A percentile compares a stretch with the other conserved stretches of the same genome.
Evolutionary conservation across 495 filamentous ascomycete genomes (phyloP).

Genomic region (Aspergillus funiculosus): DNA sequence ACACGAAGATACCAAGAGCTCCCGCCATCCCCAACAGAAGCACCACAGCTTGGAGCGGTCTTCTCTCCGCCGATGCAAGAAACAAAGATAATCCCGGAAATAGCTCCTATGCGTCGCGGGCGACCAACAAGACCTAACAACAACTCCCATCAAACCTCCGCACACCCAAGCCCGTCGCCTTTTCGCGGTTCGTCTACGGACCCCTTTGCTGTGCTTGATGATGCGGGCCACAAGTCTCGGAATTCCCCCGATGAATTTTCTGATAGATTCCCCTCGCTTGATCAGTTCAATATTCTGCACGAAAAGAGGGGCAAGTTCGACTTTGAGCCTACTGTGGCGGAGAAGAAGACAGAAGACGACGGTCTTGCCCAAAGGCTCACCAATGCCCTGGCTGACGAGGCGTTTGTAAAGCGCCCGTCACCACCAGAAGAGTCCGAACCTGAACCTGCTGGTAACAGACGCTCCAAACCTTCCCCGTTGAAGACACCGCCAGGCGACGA

Average conservation of each 20-base stretch:
- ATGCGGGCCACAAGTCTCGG: conserved; percentile 44
- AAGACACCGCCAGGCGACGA: conserved; percentile 17
- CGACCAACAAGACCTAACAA: conserved; percentile 57
- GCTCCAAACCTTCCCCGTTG: conserved; percentile 26
- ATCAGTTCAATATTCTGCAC: conserved; percentile 87
- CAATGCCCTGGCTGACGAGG: conserved; percentile 83
- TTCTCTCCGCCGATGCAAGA: conserved; percentile 61
- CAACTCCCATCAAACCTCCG: conserved; percentile 32
- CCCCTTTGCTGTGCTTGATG: conserved; percentile 85
- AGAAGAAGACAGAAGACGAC: conserved; percentile 47
- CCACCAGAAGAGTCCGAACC: conserved; percentile 25
- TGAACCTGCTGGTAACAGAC: conserved; percentile 24
- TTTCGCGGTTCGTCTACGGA: conserved; percentile 62
- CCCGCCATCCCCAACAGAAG: conserved; percentile 47
- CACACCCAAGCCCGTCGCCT: conserved; percentile 70
- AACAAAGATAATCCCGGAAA: conserved; percentile 74
- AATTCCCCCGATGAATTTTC: conserved; percentile 70
- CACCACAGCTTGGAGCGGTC: conserved; percentile 63
- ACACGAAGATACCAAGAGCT: conserved; percentile 56
- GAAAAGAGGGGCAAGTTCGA: conserved; percentile 83
- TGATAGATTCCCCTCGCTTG: conserved; percentile 79
- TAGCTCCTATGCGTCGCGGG: conserved; percentile 90
- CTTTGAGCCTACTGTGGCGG: conserved; percentile 57
- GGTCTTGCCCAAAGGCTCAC: conserved; percentile 70
- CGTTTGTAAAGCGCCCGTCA: conserved; percentile 54